phyloP scores from a whole-genome alignment of 225 moss, liverwort and hornwort species.

The Straminergon stramineum region DNA sequence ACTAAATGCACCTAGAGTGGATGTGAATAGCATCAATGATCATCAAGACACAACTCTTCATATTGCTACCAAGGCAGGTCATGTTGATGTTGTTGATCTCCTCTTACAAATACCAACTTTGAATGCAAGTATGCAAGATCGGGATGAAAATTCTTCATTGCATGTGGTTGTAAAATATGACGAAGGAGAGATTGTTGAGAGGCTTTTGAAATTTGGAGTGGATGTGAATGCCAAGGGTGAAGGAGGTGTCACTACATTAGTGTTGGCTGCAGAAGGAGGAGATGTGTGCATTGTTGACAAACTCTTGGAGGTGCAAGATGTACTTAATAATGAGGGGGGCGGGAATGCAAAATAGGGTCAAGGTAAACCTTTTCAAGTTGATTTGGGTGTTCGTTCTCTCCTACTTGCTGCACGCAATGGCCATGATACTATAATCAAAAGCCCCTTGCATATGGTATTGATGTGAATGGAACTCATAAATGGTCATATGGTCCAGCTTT shows the following conservation, averaged over 20 bases:
- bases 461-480: not conserved
- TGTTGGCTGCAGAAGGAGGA: accelerated
- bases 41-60: not conserved
- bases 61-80: not conserved
- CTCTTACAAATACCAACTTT: not conserved
- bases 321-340: not conserved
- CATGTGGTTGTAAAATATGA: not conserved
- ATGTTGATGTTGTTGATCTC: not conserved
- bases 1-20: not conserved
- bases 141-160: not conserved
- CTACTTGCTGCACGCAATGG: not conserved
- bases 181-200: not conserved
- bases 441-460: not conserved
- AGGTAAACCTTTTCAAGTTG: too few species aligned
- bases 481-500: not conserved
- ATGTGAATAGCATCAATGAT: not conserved
- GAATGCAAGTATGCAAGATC: not conserved
- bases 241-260: accelerated
- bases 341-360: too few species aligned
- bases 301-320: not conserved
- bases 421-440: not conserved
- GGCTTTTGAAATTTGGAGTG: not conserved
- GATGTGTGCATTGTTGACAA: not conserved
- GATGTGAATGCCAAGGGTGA: not conserved
- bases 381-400: not conserved